A percentile compares a stretch with the other conserved stretches of the same genome.
phyloP scores from a whole-genome alignment of 2,329 filamentous ascomycete species.

The Aspergillus sp. region DNA sequence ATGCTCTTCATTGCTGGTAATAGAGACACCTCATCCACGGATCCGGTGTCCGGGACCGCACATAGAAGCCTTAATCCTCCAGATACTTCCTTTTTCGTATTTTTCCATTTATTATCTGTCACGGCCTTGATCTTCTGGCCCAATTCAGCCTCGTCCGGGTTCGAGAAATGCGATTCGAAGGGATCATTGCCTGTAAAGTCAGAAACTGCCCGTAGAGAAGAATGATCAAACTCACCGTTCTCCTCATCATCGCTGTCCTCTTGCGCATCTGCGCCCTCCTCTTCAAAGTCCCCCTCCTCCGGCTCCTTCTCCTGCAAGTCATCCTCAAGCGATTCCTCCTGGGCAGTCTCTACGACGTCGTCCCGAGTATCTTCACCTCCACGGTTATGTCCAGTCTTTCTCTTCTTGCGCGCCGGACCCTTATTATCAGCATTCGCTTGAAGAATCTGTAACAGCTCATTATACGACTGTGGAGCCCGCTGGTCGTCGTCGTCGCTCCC shows the following conservation, averaged over 20 bases:
- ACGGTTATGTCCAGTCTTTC: conserved; percentile 53
- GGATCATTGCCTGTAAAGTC: conserved; percentile 62
- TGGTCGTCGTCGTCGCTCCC: conserved; percentile 52
- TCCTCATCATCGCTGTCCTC: conserved; percentile 42
- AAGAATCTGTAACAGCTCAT: conserved; percentile 60
- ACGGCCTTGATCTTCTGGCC: conserved; percentile 55
- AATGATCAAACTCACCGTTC: conserved; percentile 31
- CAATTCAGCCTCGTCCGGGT: conserved; percentile 66
- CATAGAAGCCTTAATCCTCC: conserved; percentile 38
- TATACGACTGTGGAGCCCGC: conserved; percentile 54
- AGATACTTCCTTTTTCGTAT: conserved; percentile 43
- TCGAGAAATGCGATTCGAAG: conserved; percentile 80
- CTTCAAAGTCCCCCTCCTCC: conserved; percentile 47
- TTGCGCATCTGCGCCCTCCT: conserved; percentile 32
- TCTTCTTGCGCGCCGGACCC: conserved; percentile 56
- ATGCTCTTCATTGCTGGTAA: conserved; percentile 38
- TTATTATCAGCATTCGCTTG: conserved; percentile 46
- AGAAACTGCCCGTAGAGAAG: neutral
- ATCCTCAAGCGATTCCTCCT: conserved; percentile 43
- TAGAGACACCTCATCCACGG: conserved; percentile 26
- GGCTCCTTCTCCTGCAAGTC: conserved; percentile 55
- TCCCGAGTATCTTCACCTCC: conserved; percentile 32
- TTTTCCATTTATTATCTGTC: conserved; percentile 54
- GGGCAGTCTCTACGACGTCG: conserved; percentile 25
- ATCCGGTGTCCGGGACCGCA: conserved; percentile 34